phyloP scores from a whole-genome alignment of 768 basidiomycete species.

The Boletus sensibilis region DNA sequence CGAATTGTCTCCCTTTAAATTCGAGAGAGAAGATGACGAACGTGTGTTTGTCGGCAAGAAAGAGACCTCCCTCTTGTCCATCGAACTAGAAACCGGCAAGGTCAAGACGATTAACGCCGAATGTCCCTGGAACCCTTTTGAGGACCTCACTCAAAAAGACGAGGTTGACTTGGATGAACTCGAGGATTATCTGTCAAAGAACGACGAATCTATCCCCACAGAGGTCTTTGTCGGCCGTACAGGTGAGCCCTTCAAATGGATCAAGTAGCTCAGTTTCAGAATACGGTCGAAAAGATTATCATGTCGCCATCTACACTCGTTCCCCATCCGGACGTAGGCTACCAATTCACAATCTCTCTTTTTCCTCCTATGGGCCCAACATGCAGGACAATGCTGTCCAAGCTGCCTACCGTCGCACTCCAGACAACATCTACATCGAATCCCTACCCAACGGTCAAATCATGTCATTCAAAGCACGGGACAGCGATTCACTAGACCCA shows the following conservation, averaged over 20 bases:
- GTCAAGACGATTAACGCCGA: slow-evolving; percentile 75
- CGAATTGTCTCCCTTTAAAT: slow-evolving; percentile 82
- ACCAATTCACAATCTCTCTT: slow-evolving; percentile 77
- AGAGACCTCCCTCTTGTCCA: slow-evolving; percentile 75
- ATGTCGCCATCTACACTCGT: slow-evolving; percentile 77
- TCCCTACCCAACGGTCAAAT: slow-evolving; percentile 76
- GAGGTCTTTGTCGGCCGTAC: slow-evolving; percentile 68
- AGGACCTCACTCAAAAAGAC: slow-evolving; percentile 45
- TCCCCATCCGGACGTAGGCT: slow-evolving; percentile 36
- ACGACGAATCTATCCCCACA: slow-evolving; percentile 29
- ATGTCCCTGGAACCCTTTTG: slow-evolving; percentile 74
- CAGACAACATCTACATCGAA: slow-evolving; percentile 81
- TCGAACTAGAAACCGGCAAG: slow-evolving; percentile 78
- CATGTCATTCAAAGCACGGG: slow-evolving; percentile 62
- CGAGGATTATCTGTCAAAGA: slow-evolving; percentile 45
- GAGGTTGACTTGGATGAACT: slow-evolving; percentile 58
- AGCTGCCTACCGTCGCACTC: slow-evolving; percentile 67
- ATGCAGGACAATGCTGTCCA: slow-evolving; percentile 78
- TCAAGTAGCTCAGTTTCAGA: slow-evolving; percentile 1
- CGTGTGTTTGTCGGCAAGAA: slow-evolving; percentile 89
- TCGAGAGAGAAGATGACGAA: slow-evolving; percentile 51
- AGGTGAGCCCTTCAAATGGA: slow-evolving; percentile 39
- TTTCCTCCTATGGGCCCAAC: slow-evolving; percentile 92
- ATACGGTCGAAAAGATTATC: slow-evolving; percentile 64
- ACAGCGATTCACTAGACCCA: slow-evolving; percentile 25